phyloP scores from a whole-genome alignment of 306 rosid species.

The Fagus sylvatica region DNA sequence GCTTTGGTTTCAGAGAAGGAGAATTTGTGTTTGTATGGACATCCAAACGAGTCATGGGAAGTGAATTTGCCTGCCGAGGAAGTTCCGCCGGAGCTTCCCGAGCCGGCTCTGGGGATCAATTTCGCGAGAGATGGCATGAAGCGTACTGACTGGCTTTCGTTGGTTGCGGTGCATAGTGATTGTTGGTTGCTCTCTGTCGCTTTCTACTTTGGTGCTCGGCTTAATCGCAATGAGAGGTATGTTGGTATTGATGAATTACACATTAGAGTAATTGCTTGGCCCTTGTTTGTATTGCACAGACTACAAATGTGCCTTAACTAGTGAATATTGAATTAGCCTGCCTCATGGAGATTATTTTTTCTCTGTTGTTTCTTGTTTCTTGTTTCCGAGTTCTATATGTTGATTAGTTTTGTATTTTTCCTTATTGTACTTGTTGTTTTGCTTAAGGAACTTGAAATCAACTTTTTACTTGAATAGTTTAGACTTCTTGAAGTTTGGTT shows the following conservation, averaged over 20 bases:
- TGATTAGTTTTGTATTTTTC: not conserved
- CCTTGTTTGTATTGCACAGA: no score
- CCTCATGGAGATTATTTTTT: not conserved
- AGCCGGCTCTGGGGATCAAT: conserved; percentile 63
- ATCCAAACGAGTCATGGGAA: conserved; percentile 57
- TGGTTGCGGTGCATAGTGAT: conserved; percentile 65
- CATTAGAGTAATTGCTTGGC: no score
- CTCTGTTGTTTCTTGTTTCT: not conserved
- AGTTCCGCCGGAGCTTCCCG: conserved; percentile 64
- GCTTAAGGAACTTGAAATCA: no score
- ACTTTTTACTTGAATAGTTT: no score
- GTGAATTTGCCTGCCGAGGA: conserved; percentile 57
- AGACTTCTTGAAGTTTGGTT: no score
- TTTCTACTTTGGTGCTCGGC: conserved; percentile 60
- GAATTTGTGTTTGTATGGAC: conserved; percentile 56
- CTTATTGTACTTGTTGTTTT: no score
- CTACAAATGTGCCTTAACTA: no score
- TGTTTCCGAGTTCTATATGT: not conserved
- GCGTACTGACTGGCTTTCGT: conserved; percentile 58
- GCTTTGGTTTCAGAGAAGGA: conserved; percentile 45
- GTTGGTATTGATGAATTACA: no score
- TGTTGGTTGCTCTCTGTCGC: conserved; percentile 66
- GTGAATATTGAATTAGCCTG: not conserved
- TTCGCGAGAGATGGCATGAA: conserved; percentile 66
- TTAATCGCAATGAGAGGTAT: conserved; percentile 64